Evolutionary conservation across 1,284 basidiomycete species (phyloP), one percentile per base, ranked within the genome.

Genomic region (Cryptococcus maquisensis): DNA sequence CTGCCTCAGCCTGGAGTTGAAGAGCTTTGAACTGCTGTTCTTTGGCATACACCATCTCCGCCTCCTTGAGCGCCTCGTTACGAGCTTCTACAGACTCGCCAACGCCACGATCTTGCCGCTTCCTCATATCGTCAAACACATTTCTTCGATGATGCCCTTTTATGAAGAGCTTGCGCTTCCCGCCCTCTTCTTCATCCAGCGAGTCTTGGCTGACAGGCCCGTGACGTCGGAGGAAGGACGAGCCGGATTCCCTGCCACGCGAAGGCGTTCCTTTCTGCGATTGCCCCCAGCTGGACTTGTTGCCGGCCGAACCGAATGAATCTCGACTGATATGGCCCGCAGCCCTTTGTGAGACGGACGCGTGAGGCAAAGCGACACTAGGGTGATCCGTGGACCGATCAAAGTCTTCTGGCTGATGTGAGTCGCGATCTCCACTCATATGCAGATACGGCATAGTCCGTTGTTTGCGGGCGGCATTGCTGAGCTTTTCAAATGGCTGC

Each of bases 401-500:
- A 26, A 28, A 41, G 48, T 40, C 48, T 4, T 42, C 38, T 13
- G 42, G 16, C 28, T 47, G 50, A 13, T 49, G 43, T 9, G 26
- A 36, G 21, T 52, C 55, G 9, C 47, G 46, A n/a, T 59, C 57
- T 8, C 43, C 36, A 16, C 39, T 35, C 16, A 35, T 20, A 23
- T 46, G 37, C 13, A 47, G 4, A n/a, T 16, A 40, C 21, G 43
- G 55, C 55, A 40, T 38, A 24, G 54, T 54, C 12, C 59, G 58
- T 28, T 60, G 62, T 36, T 60, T 66, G 24, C 58, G 52, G 3
- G 59, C 55, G 7, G 58, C 62, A 18, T 57, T 54, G 18, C 60
- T 55, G 3, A 69, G 50, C 42, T 65, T 66, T 49, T 67, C 65
- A 36, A 67, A 64, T 3, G 65, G 62, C 21, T 53, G 59, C 24